Conservation (phyloP, 2,329 filamentous ascomycete genomes). For the Monosporascus sp. region DNA sequence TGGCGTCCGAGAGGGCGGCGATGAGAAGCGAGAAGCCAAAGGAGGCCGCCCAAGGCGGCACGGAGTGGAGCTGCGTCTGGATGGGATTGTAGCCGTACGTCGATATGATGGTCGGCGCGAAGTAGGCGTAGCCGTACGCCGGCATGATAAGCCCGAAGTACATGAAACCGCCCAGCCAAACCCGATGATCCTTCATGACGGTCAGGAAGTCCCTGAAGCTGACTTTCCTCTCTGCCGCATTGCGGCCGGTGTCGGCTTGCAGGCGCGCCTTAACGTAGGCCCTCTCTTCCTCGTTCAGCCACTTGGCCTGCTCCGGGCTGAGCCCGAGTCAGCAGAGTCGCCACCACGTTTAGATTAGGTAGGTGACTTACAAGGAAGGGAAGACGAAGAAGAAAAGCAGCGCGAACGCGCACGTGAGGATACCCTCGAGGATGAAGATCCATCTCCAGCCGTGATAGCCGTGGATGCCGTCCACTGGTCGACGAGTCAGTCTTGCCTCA, state of each 20-base stretch:
- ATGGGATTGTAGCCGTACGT: constrained; percentile 58
- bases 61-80: constrained; percentile 51
- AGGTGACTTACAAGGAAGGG: constrained; percentile 52
- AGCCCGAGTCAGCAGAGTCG: background rate
- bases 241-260: constrained; percentile 61
- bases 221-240: constrained; percentile 57
- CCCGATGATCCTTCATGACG: constrained; percentile 69
- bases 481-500: constrained; percentile 3
- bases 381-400: constrained; percentile 63
- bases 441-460: constrained; percentile 73
- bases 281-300: constrained; percentile 66
- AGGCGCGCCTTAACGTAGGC: constrained; percentile 61
- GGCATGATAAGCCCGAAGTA: constrained; percentile 76
- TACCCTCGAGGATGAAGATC: constrained; percentile 77
- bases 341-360: background rate
- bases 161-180: constrained; percentile 72
- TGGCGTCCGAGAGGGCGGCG: constrained; percentile 65
- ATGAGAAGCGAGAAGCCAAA: constrained; percentile 75
- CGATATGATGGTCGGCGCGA: constrained; percentile 65
- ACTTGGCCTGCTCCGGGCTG: constrained; percentile 63
- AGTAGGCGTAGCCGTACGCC: constrained; percentile 74
- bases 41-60: constrained; percentile 58
- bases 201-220: constrained; percentile 51
- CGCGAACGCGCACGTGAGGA: constrained; percentile 32
- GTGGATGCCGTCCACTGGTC: constrained; percentile 55